A percentile compares a stretch with the other conserved stretches of the same genome.
Evolutionary conservation across 2,329 filamentous ascomycete genomes (phyloP).

Genomic region (Penicillium sp.): DNA sequence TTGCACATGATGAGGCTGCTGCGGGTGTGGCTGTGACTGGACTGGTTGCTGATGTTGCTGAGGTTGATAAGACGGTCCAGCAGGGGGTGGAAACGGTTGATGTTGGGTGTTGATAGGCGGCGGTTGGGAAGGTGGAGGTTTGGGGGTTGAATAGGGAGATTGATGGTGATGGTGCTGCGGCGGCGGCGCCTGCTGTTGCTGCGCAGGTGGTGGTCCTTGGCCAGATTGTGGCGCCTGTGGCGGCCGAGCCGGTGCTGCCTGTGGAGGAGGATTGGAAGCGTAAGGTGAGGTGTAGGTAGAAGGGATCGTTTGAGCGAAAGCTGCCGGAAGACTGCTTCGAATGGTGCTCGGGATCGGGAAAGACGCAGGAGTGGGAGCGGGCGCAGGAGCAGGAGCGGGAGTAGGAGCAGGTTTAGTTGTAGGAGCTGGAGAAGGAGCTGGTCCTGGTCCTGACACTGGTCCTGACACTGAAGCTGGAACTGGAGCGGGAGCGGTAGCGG

Average conservation of each 20-base stretch:
- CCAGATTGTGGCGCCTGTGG: slow-evolving; percentile 28
- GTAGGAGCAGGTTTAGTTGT: slow-evolving; percentile 20
- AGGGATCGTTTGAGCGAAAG: slow-evolving; percentile 41
- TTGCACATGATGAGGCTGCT: slow-evolving; percentile 18
- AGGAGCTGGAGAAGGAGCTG: slow-evolving; percentile 18
- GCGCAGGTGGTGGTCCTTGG: slow-evolving; percentile 28
- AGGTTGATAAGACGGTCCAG: slow-evolving; percentile 20
- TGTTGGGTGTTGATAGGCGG: slow-evolving; percentile 25
- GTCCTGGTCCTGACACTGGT: slow-evolving; percentile 16
- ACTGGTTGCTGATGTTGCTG: slow-evolving; percentile 13
- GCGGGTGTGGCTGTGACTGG: slow-evolving; percentile 28
- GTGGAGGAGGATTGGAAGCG: slow-evolving; percentile 41
- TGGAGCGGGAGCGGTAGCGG: slow-evolving; percentile 13
- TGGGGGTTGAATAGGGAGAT: slow-evolving; percentile 28
- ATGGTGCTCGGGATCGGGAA: slow-evolving; percentile 43
- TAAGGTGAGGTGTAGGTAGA: slow-evolving; percentile 49
- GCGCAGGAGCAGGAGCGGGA: slow-evolving; percentile 20
- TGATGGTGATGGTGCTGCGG: slow-evolving; percentile 31
- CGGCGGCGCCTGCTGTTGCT: too few relatives aligned
- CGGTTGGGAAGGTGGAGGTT: slow-evolving; percentile 24
- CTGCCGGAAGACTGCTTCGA: slow-evolving; percentile 44
- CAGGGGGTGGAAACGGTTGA: slow-evolving; percentile 23
- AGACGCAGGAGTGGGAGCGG: slow-evolving; percentile 28
- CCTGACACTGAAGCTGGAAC: slow-evolving; percentile 4
- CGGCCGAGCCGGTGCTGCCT: slow-evolving; percentile 37